A percentile compares a stretch with the other conserved stretches of the same genome.
phyloP scores from a whole-genome alignment of 331 rosid species.

The Cydonia oblonga region DNA sequence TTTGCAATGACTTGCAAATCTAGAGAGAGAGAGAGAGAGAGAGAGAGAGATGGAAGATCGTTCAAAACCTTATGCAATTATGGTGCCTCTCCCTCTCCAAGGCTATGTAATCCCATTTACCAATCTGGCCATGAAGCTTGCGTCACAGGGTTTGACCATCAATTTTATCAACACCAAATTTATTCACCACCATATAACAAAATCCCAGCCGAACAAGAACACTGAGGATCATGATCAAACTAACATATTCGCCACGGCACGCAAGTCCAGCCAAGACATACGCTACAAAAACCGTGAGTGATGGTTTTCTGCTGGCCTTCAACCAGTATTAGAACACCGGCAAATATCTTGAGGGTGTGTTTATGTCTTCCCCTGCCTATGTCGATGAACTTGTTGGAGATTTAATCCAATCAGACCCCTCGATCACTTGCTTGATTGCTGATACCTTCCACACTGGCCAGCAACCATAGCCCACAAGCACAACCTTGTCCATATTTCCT shows the following conservation, averaged over 20 bases:
- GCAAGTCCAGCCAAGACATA: constrained; percentile 15
- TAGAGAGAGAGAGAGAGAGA: neutral
- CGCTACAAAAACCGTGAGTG: constrained; percentile 16
- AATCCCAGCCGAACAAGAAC: neutral
- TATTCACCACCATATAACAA: constrained; percentile 12
- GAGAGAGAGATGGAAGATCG: neutral
- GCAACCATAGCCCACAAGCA: constrained; percentile 14
- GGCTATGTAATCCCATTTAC: constrained; percentile 25
- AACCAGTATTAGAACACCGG: constrained; percentile 7
- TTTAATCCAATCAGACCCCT: constrained; percentile 7
- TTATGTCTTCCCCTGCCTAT: constrained; percentile 13
- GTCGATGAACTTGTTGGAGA: constrained; percentile 22
- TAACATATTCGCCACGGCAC: constrained; percentile 6
- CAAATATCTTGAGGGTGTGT: neutral
- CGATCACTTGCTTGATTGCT: constrained; percentile 19
- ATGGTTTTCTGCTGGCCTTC: constrained; percentile 11
- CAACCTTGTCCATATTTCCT: constrained; percentile 21
- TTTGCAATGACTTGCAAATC: too few species aligned
- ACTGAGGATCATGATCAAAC: neutral
- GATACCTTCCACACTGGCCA: constrained; percentile 20
- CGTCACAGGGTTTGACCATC: constrained; percentile 7
- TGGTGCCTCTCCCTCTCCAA: constrained; percentile 22
- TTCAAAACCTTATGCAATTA: constrained; percentile 18
- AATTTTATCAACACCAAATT: constrained; percentile 23
- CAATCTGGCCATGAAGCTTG: constrained; percentile 25